Evolutionary conservation across 2,329 filamentous ascomycete species (phyloP).

Genomic region (Pestalotiopsis fici): DNA sequence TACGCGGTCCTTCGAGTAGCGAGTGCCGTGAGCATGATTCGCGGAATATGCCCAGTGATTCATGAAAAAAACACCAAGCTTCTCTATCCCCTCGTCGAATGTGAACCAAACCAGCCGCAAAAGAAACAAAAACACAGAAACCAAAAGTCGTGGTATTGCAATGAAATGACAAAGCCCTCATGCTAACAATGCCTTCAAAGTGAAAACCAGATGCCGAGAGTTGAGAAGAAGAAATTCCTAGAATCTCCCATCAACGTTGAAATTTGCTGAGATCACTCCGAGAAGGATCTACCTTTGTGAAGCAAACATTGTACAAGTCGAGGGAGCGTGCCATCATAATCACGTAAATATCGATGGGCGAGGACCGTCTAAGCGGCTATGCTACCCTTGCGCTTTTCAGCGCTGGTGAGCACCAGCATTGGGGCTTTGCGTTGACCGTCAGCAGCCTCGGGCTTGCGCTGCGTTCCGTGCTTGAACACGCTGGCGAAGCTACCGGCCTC

Average conservation of each 20-base stretch:
- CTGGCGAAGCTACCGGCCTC: conserved; percentile 65
- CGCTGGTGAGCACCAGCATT: conserved; percentile 83
- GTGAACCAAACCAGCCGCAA: not conserved
- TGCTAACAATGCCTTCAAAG: conserved; percentile 5
- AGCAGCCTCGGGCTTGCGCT: conserved; percentile 55
- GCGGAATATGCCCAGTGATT: not conserved
- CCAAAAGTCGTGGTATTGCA: conserved; percentile 9
- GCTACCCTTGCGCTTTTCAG: conserved; percentile 83
- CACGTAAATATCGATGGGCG: conserved; percentile 6
- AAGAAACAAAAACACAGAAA: not conserved
- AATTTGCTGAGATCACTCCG: not conserved
- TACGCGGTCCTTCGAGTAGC: not conserved
- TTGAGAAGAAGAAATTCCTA: not conserved
- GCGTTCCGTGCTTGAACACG: conserved; percentile 62
- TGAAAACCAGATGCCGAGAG: not conserved
- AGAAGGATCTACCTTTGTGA: conserved; percentile 29
- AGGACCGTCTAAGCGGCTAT: conserved; percentile 20
- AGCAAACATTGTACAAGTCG: conserved; percentile 24
- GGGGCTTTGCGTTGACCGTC: conserved; percentile 77
- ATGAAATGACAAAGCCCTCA: not conserved
- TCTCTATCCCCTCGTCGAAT: conserved; percentile 10
- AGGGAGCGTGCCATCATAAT: conserved; percentile 31
- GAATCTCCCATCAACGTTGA: not conserved
- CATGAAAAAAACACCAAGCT: conserved; percentile 5
- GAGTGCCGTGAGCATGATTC: not conserved